A percentile compares a stretch with the other conserved stretches of the same genome.
Evolutionary conservation across 768 basidiomycete genomes (phyloP).

Genomic region (Leccinum disarticulatum): DNA sequence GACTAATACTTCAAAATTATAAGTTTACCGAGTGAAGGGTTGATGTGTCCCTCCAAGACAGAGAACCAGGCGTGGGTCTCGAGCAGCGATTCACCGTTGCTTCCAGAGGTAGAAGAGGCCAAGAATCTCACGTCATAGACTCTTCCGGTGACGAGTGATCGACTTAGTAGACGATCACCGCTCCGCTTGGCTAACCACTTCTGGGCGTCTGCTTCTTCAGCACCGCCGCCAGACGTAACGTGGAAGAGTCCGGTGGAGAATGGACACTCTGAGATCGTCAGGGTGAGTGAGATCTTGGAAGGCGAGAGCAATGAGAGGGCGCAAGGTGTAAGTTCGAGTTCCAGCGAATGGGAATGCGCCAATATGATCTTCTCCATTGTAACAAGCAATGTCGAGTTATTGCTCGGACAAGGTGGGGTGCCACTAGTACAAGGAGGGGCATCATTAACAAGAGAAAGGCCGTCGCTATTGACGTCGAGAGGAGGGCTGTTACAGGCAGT

Average conservation of each 20-base stretch:
- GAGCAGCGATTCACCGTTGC: background rate
- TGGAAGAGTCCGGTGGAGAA: slow-evolving; percentile 17
- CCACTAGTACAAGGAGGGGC: background rate
- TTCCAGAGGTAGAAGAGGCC: slow-evolving; percentile 4
- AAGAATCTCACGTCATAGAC: slow-evolving; percentile 22
- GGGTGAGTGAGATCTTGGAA: slow-evolving; percentile 9
- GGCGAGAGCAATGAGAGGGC: background rate
- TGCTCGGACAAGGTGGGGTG: background rate
- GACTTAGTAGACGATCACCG: slow-evolving; percentile 7
- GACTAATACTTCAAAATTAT: too few relatives aligned
- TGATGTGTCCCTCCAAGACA: too few relatives aligned
- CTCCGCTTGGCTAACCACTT: slow-evolving; percentile 5
- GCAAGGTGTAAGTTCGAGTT: background rate
- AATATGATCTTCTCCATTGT: background rate
- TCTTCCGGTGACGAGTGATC: slow-evolving; percentile 19
- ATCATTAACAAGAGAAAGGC: background rate
- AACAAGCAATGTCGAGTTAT: background rate
- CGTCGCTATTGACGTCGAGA: too few relatives aligned
- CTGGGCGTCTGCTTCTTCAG: slow-evolving; percentile 1
- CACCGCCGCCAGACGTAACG: background rate
- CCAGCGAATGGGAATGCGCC: background rate
- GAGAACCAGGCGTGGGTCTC: slow-evolving; percentile 19
- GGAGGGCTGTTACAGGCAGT: background rate
- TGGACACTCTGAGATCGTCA: slow-evolving; percentile 19
- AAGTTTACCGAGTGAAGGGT: too few relatives aligned